Evolutionary conservation across 2,329 filamentous ascomycete genomes (phyloP).

Genomic region (Calonectria naviculata): DNA sequence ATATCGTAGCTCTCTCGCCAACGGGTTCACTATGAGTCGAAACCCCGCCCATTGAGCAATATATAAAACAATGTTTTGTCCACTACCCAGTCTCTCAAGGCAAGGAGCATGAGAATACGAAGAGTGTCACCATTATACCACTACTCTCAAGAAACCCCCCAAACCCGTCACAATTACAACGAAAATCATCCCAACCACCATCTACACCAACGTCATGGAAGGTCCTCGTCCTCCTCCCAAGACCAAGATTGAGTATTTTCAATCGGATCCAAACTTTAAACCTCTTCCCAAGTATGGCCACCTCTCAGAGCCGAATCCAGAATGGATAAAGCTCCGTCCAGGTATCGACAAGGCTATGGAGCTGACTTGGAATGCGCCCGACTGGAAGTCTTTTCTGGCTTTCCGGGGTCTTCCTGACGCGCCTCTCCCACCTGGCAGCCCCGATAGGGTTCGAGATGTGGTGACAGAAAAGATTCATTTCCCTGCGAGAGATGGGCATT

Average conservation of each 20-base stretch:
- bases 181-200: not conserved
- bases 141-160: accelerated
- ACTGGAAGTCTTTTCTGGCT: slow-evolving; percentile 16
- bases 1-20: not conserved
- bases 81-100: not conserved
- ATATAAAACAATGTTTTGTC: not conserved
- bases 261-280: slow-evolving; percentile 18
- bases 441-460: slow-evolving; percentile 27
- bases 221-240: slow-evolving; percentile 12
- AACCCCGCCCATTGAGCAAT: not conserved
- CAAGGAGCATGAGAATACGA: too few species aligned
- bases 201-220: not conserved
- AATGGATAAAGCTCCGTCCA: slow-evolving; percentile 12
- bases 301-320: slow-evolving; percentile 20
- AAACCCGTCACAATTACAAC: not conserved
- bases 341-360: not conserved
- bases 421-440: slow-evolving; percentile 27
- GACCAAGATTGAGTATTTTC: slow-evolving; percentile 20
- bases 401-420: slow-evolving; percentile 26
- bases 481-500: slow-evolving; percentile 26
- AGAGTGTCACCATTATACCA: too few species aligned
- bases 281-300: slow-evolving; percentile 33
- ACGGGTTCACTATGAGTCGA: not conserved
- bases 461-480: slow-evolving; percentile 27
- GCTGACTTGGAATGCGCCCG: not conserved